These are phyloP conservation scores for Corymbia citriodora DNA, from an alignment of 441 rosid species.

Conservation along the genomic window DNA sequence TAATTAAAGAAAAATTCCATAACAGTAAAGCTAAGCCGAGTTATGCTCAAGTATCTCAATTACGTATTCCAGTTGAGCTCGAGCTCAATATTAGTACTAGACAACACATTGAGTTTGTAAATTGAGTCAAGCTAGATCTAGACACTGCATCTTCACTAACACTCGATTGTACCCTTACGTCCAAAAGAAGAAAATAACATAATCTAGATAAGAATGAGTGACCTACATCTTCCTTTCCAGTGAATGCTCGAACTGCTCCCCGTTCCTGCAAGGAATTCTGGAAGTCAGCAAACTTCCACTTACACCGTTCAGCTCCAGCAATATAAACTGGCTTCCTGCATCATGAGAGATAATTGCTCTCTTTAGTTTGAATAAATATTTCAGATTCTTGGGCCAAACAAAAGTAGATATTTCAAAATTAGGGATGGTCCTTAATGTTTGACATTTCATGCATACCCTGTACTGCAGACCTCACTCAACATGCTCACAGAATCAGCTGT, in stretches of 20 bases:
- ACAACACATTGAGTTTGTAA: background rate
- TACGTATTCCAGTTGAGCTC: background rate
- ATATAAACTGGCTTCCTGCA: conserved; percentile 90
- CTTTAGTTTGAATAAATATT: background rate
- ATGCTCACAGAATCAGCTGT: conserved; percentile 94
- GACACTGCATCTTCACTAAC: background rate
- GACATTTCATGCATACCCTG: conserved; percentile 55
- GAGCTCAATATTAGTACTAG: background rate
- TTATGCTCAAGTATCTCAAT: background rate
- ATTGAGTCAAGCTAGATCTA: background rate
- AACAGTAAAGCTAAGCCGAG: background rate
- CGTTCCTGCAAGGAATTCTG: conserved; percentile 70
- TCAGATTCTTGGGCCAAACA: background rate
- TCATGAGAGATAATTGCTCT: background rate
- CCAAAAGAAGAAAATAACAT: background rate
- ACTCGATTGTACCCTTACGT: background rate
- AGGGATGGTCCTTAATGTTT: background rate
- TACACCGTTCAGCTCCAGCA: conserved; percentile 73
- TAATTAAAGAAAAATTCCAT: background rate
- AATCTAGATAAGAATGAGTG: background rate
- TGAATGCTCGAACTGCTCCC: conserved; percentile 72
- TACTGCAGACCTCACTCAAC: conserved; percentile 94
- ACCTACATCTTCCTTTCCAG: conserved; percentile 87
- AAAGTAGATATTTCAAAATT: background rate
- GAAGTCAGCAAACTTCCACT: conserved; percentile 83